Conservation (phyloP, 768 basidiomycete genomes). For the Roridomyces roridus region DNA sequence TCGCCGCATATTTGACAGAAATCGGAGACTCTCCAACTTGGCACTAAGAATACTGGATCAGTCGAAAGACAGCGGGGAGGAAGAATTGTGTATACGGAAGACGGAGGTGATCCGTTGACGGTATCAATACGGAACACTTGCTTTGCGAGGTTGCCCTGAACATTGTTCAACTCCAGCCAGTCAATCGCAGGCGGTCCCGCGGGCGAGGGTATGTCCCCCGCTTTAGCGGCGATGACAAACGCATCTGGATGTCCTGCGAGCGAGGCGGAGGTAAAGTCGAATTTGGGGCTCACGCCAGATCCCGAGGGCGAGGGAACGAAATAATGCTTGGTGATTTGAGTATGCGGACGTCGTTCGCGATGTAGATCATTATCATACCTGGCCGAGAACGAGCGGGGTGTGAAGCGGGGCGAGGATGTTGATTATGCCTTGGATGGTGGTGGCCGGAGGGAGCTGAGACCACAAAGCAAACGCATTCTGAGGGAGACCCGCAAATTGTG, state of each 20-base stretch:
- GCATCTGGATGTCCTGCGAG: conserved; percentile 48
- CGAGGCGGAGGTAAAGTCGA: conserved; percentile 59
- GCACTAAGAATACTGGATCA: conserved; percentile 35
- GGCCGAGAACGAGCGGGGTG: conserved; percentile 15
- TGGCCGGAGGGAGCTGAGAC: conserved; percentile 26
- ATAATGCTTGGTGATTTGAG: too few relatives aligned
- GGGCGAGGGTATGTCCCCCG: conserved; percentile 48
- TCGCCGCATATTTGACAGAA: conserved; percentile 55
- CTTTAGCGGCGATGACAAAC: conserved; percentile 53
- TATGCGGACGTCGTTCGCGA: too few relatives aligned
- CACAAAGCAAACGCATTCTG: conserved; percentile 34
- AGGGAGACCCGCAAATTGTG: conserved; percentile 36
- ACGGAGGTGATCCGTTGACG: conserved; percentile 58
- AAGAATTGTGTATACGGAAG: conserved; percentile 33
- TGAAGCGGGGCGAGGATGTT: background rate
- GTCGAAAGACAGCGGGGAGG: background rate
- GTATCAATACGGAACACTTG: conserved; percentile 61
- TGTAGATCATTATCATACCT: conserved; percentile 11
- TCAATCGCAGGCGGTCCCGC: conserved; percentile 52
- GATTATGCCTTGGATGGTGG: conserved; percentile 2
- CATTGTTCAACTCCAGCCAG: conserved; percentile 56
- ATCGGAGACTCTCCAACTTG: conserved; percentile 46
- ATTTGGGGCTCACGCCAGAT: conserved; percentile 51
- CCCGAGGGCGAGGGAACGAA: conserved; percentile 44
- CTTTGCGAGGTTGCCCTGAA: conserved; percentile 55